Evolutionary conservation across 2,329 filamentous ascomycete species (phyloP).

Genomic region (Monilinia vaccinii-corymbosi): DNA sequence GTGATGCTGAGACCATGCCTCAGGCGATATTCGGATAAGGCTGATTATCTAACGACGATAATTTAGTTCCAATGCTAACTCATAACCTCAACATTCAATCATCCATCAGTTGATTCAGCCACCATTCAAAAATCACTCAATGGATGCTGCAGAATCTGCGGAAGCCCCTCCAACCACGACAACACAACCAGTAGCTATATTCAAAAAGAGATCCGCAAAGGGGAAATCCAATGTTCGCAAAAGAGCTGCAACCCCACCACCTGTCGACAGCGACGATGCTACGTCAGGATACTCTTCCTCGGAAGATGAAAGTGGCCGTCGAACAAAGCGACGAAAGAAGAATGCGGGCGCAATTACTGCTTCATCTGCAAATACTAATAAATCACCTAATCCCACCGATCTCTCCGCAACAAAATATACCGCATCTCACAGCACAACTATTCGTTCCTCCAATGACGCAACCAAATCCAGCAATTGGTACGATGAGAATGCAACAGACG

Average conservation of each 20-base stretch:
- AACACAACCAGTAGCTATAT: conserved; percentile 45
- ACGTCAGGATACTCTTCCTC: conserved; percentile 57
- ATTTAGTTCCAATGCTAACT: neutral
- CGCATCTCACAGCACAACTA: conserved; percentile 52
- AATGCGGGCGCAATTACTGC: conserved; percentile 56
- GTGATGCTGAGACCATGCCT: neutral
- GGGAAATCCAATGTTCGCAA: conserved; percentile 72
- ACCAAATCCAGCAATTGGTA: conserved; percentile 88
- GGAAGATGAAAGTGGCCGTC: conserved; percentile 67
- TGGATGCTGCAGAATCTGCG: conserved; percentile 3
- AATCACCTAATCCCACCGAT: conserved; percentile 33
- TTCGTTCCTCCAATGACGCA: conserved; percentile 69
- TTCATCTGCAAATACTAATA: conserved; percentile 42
- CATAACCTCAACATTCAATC: neutral
- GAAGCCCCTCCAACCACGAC: neutral
- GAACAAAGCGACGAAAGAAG: conserved; percentile 71
- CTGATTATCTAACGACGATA: neutral
- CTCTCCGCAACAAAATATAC: conserved; percentile 45
- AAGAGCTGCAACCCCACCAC: conserved; percentile 68
- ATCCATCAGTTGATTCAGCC: neutral
- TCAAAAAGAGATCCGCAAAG: conserved; percentile 80
- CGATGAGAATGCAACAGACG: conserved; percentile 52
- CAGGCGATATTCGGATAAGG: neutral
- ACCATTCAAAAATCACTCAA: neutral
- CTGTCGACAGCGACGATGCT: conserved; percentile 41